A percentile compares a stretch with the other conserved stretches of the same genome.
Evolutionary conservation across 2,329 filamentous ascomycete genomes (phyloP).

Genomic region (Trichoderma sp.): DNA sequence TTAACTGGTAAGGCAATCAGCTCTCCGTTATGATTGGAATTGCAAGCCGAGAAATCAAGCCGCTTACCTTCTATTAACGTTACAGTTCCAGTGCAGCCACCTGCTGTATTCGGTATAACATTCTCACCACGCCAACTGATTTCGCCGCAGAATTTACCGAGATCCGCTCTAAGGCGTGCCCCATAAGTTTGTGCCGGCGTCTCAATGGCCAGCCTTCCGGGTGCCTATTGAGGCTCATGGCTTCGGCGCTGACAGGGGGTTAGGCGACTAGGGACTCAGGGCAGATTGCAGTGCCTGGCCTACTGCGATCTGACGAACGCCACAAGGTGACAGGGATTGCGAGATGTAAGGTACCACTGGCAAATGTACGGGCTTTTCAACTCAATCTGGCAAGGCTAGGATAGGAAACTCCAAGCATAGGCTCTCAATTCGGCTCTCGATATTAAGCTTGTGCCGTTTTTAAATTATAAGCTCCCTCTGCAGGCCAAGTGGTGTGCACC

Average conservation of each 20-base stretch:
- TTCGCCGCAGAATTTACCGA: constrained; percentile 16
- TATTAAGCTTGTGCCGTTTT: neutral
- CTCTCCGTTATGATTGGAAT: neutral
- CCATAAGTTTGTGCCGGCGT: neutral
- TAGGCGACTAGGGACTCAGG: neutral
- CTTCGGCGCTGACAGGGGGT: neutral
- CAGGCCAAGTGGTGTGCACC: neutral
- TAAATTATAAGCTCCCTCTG: neutral
- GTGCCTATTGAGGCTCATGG: neutral
- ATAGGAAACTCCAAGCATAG: neutral
- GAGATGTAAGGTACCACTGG: neutral
- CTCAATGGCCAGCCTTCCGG: neutral
- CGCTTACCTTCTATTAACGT: constrained; percentile 14
- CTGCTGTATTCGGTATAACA: constrained; percentile 12
- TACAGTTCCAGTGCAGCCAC: neutral
- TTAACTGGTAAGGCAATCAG: neutral
- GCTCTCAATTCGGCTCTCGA: neutral
- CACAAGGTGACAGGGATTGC: neutral
- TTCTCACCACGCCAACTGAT: neutral
- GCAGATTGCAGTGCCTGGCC: neutral
- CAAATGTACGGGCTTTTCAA: neutral
- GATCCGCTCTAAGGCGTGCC: constrained; percentile 3
- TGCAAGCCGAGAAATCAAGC: constrained; percentile 4
- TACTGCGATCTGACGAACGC: neutral
- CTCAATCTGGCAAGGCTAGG: neutral